Base-by-base conservation (phyloP, 768 basidiomycete species). In the Neoboletus subvelutipes region DNA sequence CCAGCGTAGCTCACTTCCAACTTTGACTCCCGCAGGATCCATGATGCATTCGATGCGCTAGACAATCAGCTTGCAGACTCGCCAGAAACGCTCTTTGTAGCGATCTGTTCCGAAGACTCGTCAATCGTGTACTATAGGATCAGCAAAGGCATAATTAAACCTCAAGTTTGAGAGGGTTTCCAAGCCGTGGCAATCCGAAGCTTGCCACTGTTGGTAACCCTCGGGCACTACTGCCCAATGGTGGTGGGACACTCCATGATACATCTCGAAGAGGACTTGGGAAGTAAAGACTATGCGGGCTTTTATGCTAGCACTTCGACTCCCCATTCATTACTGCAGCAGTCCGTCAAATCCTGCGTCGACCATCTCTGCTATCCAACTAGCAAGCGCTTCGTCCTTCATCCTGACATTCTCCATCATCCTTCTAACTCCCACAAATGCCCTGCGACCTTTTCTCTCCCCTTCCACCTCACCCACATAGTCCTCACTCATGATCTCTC, bases 71-170 rank as follows among this genome's bases (percentile, higher is more conserved):
- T 69, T 2, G 46, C 50, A 13, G 52, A 53, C 11, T 12, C 53
- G 11, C 78, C 79, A 13, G 68, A 76, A 39, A 76, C 82, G 52
- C 71, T 92, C 46, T 87, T 82, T 64, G 69, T 92, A 31, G 90
- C 86, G 13, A 86, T 92, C 54, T 85, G 84, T 43, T 81, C 86
- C 0, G 83, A 88, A 50, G 90, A 92, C 64, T 85, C 90, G 12
- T 91, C 90, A 10, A 86, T 88, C 45, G 90, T 92, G 50, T 92
- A 92, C 70, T 92, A 92, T 73, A 90, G 88, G 64, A 77, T 92
- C 57, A 87, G 85, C 66, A 78, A 80, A 49, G 90, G 89, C 54
- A 87, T 92, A 33, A 83, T 85, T 58, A 92, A 92, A 64, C 90
- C 88, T 26, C 76, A 80, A 12, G 73, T 88, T 45, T 88, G 63